A percentile compares a stretch with the other conserved stretches of the same genome.
These are phyloP conservation scores for Aspergillus nidulans DNA, from an alignment of 495 filamentous ascomycete genomes.

Conservation along the genomic window DNA sequence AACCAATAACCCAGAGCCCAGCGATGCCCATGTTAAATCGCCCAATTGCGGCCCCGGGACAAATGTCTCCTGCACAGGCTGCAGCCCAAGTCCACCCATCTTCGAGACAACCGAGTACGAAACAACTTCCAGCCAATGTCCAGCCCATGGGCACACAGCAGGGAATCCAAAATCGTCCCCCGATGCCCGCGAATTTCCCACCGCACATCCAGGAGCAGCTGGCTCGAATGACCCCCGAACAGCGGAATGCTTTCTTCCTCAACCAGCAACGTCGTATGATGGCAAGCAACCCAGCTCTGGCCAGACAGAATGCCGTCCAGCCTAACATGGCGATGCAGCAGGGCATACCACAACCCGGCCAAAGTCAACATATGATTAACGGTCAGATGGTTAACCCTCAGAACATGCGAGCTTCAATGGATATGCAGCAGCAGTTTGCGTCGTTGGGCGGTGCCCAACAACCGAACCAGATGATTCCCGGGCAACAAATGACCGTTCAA, in stretches of 20 bases:
- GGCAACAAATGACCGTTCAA: conserved; percentile 35
- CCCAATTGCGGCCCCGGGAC: conserved; percentile 47
- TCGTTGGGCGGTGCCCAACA: conserved; percentile 30
- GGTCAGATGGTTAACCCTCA: conserved; percentile 34
- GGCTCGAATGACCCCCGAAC: conserved; percentile 30
- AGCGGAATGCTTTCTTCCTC: conserved; percentile 31
- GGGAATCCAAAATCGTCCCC: conserved; percentile 32
- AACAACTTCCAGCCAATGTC: conserved; percentile 28
- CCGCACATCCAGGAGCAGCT: conserved; percentile 34
- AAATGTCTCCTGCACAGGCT: conserved; percentile 42
- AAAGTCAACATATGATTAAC: conserved; percentile 35
- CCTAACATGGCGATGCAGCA: conserved; percentile 31
- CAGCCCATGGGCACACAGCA: conserved; percentile 24
- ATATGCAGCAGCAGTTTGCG: conserved; percentile 27
- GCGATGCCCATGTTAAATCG: conserved; percentile 59
- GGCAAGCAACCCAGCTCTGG: conserved; percentile 25
- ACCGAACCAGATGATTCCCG: conserved; percentile 30
- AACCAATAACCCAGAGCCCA: conserved; percentile 44
- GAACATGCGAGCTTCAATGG: conserved; percentile 32
- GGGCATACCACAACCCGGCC: conserved; percentile 29
- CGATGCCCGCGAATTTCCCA: conserved; percentile 34
- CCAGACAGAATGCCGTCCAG: conserved; percentile 22
- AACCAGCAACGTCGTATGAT: conserved; percentile 27
- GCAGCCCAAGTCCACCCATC: conserved; percentile 36
- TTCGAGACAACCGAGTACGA: conserved; percentile 32